Base-by-base conservation (phyloP, 345 rosid species). In the Gossypium anomalum region DNA sequence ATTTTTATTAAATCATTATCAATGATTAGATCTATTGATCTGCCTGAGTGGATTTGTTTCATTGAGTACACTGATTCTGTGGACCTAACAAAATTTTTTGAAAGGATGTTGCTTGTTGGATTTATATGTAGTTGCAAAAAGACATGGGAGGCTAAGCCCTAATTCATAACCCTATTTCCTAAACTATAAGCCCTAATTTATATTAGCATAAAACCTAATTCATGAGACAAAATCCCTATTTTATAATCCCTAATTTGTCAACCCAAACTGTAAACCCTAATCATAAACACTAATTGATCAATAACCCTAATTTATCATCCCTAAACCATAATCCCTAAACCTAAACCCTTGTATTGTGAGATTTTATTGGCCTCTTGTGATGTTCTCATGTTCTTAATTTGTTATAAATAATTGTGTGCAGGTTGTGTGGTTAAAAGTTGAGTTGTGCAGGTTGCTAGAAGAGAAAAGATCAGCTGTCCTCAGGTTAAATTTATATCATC, bases 391-490 rank as follows among this genome's bases (percentile, higher is more conserved):
- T 19, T 68, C 59, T 51, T 69, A 49, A 52, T 69, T 17, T 69
- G 25, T 69, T 69, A 17, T 69, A 27, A 69, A 51, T 23, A 43
- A 52, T 34, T 12, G 29, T 72, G 72, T 85, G 81, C 92, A 96
- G 99, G 95, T 93, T 25, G 85, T 85, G 20, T 96, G 90, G 90
- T 79, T 96, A 86, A 96, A 96, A 86, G 93, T 83, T 76, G 99
- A 96, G 83, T 84, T 96, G 81, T 96, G 97, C 88, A 92, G 85
- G 76, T 85, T 96, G 85, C 86, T 96, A 67, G 99, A 96, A 82
- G 98, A 96, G 78, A 96, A 96, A 87, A 85, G 98, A 90, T 93
- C 99, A 75, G 87, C 94, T 76, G 58, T 85, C 64, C 97, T 96
- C 74, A 96, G 99, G 99, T 96, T 77, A 61, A 75, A 65, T 66